phyloP scores from a whole-genome alignment of 805 yeast species.

The Candida silvicultrix region DNA sequence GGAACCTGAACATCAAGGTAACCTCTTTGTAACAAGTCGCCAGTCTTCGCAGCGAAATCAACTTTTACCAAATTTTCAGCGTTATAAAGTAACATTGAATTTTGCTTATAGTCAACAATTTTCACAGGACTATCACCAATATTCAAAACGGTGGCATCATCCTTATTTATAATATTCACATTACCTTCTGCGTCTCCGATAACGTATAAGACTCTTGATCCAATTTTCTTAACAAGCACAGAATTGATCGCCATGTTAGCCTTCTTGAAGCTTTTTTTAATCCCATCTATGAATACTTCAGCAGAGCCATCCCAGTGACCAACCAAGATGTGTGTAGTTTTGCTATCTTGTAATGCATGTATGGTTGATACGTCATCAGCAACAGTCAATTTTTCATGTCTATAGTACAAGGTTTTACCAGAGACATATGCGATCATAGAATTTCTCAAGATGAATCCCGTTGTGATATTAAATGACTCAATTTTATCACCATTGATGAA shows the following conservation, averaged over 20 bases:
- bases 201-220: conserved; percentile 2
- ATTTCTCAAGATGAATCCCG: neutral
- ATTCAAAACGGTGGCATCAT: neutral
- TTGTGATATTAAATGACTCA: neutral
- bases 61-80: conserved; percentile 12
- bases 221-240: conserved; percentile 9
- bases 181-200: conserved; percentile 22
- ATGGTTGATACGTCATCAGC: conserved; percentile 13
- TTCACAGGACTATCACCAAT: conserved; percentile 21
- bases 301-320: conserved; percentile 21
- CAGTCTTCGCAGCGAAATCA: conserved; percentile 1
- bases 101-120: conserved; percentile 5
- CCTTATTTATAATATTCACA: conserved; percentile 1
- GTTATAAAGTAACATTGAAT: conserved; percentile 11
- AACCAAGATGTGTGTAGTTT: conserved; percentile 4
- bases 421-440: conserved; percentile 1
- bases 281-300: conserved; percentile 3
- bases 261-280: conserved; percentile 2
- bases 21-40: conserved; percentile 8
- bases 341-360: conserved; percentile 1
- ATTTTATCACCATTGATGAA: conserved; percentile 7
- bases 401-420: neutral
- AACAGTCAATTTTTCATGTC: conserved; percentile 1
- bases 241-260: conserved; percentile 12
- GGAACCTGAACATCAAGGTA: conserved; percentile 13